A percentile compares a stretch with the other conserved stretches of the same genome.
Evolutionary conservation across 257 asterid species (phyloP).

Genomic region (Voacanga thouarsii): DNA sequence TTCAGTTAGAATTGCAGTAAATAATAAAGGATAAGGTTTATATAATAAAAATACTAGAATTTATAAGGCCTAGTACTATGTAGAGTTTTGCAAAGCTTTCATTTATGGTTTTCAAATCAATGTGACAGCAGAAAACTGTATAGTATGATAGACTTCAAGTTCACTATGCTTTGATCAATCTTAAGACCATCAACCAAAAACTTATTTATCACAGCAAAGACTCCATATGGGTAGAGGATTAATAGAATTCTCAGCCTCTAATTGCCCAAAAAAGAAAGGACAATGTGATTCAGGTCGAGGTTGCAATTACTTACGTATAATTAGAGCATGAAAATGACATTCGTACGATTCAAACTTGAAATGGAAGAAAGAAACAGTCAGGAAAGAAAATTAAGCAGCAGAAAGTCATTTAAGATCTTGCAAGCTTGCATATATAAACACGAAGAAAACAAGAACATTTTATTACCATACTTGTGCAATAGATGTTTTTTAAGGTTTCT

Average conservation of each 20-base stretch:
- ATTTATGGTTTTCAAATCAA: not conserved
- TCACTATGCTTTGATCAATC: not conserved
- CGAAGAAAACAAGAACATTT: not conserved
- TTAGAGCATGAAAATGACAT: not conserved
- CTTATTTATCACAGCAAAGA: not conserved
- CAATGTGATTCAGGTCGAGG: constrained; percentile 10
- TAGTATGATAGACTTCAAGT: not conserved
- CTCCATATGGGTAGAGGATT: not conserved
- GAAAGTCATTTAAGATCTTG: not conserved
- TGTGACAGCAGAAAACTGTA: not conserved
- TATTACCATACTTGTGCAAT: no score
- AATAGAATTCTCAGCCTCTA: not conserved
- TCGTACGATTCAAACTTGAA: not conserved
- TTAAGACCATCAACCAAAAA: not conserved
- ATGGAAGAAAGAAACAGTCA: not conserved
- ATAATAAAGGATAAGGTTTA: not conserved
- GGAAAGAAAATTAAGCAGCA: not conserved
- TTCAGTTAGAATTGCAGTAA: no score
- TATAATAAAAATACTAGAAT: no score
- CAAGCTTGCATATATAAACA: not conserved
- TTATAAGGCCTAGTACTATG: not conserved
- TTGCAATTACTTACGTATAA: constrained; percentile 1
- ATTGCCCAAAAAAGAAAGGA: not conserved
- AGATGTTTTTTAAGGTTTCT: not conserved
- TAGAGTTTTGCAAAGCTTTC: not conserved